Base-by-base conservation (phyloP, 106 monocot species). In the Amphibolis antarctica region DNA sequence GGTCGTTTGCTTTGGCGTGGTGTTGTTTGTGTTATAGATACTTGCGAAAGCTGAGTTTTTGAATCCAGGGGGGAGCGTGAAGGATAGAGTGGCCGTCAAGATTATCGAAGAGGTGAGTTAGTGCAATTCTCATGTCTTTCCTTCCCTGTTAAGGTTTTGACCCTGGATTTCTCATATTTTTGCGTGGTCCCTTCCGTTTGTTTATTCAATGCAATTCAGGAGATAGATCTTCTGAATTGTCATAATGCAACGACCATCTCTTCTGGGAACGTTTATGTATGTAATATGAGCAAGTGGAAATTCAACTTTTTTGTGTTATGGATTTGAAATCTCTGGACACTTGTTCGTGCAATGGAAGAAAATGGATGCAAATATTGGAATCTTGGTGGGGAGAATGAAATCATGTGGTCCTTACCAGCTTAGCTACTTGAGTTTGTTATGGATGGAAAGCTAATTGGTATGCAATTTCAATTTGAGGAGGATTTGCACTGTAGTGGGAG, bases 91-190 rank as follows among this genome's bases (percentile, higher is more conserved):
- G 44, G 96, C 96, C 12, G 84, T 86, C 52, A 82, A 79, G 68
- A 98, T 98, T 53, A 98, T 98, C n/a, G 82, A 98, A 74, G 96
- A 98, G 90, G 96, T 90, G 62, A 76, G n/a, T n/a, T 59, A 1
- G 11, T 13, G 4, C 17, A 24, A 26, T 49, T 49, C 48, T n/a
- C n/a, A 17, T 13, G 48, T 2, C 13, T 49, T 13, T 17, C 15
- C 13, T 49, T 49, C 1, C 3, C 11, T 49, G n/a, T 49, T 49
- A 17, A 49, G n/a, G 15, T 49, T 49, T 49, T 13, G 1, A 13
- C 48, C 15, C 48, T 49, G 48, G 48, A 13, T n/a, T n/a, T 49
- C 15, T 14, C 48, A 36, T 36, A 36, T 36, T 36, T n/a, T 36
- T 36, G 36, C 7, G 36, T 36, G 36, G 36, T 36, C 36, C 7